A percentile compares a stretch with the other conserved stretches of the same genome.
Conservation (phyloP, 768 basidiomycete genomes). For the Tylopilus subfusipes region DNA sequence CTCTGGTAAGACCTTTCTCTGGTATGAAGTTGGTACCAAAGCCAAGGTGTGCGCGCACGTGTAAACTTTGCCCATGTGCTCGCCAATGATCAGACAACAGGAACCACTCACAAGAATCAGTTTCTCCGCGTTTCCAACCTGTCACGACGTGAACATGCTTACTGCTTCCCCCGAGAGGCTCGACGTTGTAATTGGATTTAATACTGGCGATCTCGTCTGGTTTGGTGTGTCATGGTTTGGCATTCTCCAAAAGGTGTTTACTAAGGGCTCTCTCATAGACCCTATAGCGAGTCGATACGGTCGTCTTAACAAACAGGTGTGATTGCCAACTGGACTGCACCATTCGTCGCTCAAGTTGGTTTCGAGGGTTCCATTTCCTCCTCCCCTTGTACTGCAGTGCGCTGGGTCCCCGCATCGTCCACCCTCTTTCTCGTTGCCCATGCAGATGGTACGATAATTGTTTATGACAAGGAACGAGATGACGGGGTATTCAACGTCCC, state of each 20-base stretch:
- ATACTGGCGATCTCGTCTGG: slow-evolving; percentile 95
- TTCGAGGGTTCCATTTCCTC: slow-evolving; percentile 69
- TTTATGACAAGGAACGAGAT: slow-evolving; percentile 89
- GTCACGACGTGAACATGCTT: slow-evolving; percentile 79
- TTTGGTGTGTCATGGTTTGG: slow-evolving; percentile 54
- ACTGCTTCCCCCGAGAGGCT: slow-evolving; percentile 78
- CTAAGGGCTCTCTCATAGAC: slow-evolving; percentile 42
- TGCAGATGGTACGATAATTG: slow-evolving; percentile 83
- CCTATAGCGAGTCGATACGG: slow-evolving; percentile 75
- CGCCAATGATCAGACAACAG: slow-evolving; percentile 38
- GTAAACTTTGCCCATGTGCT: neutral
- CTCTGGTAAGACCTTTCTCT: slow-evolving; percentile 75
- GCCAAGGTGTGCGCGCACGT: slow-evolving; percentile 55
- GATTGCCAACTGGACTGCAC: slow-evolving; percentile 9
- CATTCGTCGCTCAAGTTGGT: slow-evolving; percentile 9
- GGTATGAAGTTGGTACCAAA: slow-evolving; percentile 84
- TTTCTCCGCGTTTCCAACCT: slow-evolving; percentile 85
- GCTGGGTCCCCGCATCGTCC: slow-evolving; percentile 80
- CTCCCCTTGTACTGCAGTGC: slow-evolving; percentile 84
- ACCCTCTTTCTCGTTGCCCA: slow-evolving; percentile 85
- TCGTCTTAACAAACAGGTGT: slow-evolving; percentile 84
- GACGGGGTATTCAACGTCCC: slow-evolving; percentile 72
- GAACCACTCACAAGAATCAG: slow-evolving; percentile 83
- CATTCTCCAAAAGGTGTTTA: slow-evolving; percentile 1
- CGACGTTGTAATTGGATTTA: slow-evolving; percentile 89